These are phyloP conservation scores for Punica granatum DNA, from an alignment of 345 rosid genomes.

Conservation along the genomic window DNA sequence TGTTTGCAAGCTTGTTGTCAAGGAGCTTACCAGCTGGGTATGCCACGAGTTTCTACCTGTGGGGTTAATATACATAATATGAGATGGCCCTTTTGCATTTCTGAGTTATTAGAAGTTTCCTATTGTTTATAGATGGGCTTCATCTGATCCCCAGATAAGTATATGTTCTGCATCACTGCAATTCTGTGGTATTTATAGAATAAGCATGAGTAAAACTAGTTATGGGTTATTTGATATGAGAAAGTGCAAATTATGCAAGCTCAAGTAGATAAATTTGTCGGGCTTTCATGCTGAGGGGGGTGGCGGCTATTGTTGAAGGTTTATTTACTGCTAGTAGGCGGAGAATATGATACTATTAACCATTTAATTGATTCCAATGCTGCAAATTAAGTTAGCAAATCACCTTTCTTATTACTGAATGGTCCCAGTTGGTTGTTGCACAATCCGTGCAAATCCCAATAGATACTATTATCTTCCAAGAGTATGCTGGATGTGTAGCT, in stretches of 20 bases:
- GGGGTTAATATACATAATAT: background rate
- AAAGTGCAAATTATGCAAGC: background rate
- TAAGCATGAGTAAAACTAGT: background rate
- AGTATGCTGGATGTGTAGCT: background rate
- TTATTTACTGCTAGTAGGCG: background rate
- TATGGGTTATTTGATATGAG: background rate
- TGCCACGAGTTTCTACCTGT: constrained; percentile 11
- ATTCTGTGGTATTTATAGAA: background rate
- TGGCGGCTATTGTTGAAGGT: background rate
- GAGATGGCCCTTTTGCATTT: background rate
- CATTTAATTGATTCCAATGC: background rate
- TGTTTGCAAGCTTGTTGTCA: constrained; percentile 88
- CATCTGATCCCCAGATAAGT: background rate
- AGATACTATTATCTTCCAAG: background rate
- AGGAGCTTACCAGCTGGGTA: constrained; percentile 99
- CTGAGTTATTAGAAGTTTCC: too few species aligned
- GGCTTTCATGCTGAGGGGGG: background rate
- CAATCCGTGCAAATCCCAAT: background rate
- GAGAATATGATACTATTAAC: too few species aligned
- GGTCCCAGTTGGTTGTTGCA: background rate
- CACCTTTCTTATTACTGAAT: background rate
- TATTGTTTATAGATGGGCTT: background rate
- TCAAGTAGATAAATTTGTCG: background rate
- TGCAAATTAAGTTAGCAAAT: background rate
- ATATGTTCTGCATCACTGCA: background rate